Percentiles rank a stretch among this genome's conserved stretches.
Conservation (phyloP, 108 stramenopile genomes). For the Pseudonitzschia multiseries region DNA sequence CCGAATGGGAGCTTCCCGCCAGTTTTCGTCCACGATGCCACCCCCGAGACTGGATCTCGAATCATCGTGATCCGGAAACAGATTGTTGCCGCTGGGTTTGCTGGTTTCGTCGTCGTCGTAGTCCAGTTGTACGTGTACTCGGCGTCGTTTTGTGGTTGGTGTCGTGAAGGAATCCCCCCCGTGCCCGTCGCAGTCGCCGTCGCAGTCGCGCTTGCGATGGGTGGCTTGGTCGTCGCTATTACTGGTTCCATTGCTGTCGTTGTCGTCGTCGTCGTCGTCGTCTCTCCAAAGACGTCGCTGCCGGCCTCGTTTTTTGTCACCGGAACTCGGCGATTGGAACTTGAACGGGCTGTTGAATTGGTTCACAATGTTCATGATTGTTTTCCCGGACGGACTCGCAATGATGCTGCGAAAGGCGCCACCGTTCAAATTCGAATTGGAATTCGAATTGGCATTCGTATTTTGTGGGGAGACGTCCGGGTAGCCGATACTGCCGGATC, state of each 20-base stretch:
- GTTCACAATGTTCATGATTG: conserved; percentile 36
- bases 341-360: conserved; percentile 37
- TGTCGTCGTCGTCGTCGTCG: not conserved
- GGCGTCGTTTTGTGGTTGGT: conserved; percentile 8
- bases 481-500: not conserved
- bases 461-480: not conserved
- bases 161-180: not conserved
- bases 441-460: no score
- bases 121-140: not conserved
- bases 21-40: conserved; percentile 16
- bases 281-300: conserved; percentile 4
- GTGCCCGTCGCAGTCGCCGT: not conserved
- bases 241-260: no score
- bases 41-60: conserved; percentile 16
- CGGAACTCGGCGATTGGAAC: conserved; percentile 27
- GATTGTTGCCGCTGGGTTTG: conserved; percentile 7
- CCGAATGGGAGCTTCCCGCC: conserved; percentile 28
- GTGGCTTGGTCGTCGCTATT: no score
- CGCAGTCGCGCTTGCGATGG: no score
- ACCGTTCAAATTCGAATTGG: not conserved
- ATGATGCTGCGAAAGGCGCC: conserved; percentile 1
- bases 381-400: conserved; percentile 37
- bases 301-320: conserved; percentile 1
- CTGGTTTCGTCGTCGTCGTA: conserved; percentile 11
- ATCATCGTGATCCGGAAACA: conserved; percentile 3